Conservation (phyloP, 345 rosid genomes). For the Lenwebbia sp. region DNA sequence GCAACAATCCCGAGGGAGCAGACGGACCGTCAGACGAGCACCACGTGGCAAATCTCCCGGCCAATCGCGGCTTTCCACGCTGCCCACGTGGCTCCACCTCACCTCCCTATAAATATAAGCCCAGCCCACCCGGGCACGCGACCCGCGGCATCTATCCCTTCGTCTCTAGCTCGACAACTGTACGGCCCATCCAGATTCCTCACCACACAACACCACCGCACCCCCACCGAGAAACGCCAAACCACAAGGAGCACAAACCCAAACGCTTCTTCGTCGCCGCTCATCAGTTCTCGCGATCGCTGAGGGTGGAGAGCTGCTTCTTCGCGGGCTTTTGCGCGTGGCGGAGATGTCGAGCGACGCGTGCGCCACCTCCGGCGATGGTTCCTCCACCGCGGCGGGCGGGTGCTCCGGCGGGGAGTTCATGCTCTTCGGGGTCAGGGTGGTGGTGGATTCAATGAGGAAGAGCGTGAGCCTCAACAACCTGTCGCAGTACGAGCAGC, state of each 20-base stretch:
- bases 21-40: background rate
- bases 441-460: constrained; percentile 13
- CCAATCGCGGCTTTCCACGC: background rate
- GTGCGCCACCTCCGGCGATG: background rate
- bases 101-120: background rate
- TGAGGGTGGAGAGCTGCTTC: no score
- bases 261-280: background rate
- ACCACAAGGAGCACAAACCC: background rate
- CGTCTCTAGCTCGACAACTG: background rate
- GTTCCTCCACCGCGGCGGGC: background rate
- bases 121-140: no score
- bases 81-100: background rate
- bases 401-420: background rate
- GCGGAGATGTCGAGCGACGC: background rate
- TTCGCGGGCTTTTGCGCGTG: background rate
- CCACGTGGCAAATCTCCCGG: background rate
- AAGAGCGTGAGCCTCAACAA: constrained; percentile 12
- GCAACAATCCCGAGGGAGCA: background rate
- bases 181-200: background rate
- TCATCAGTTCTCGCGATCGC: background rate
- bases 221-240: background rate
- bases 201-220: background rate
- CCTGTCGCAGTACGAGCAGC: constrained; percentile 10
- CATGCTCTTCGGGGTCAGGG: constrained; percentile 14
- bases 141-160: background rate